phyloP scores from a whole-genome alignment of 352 stramenopile species.

The Globisporangium recalcitrans region DNA sequence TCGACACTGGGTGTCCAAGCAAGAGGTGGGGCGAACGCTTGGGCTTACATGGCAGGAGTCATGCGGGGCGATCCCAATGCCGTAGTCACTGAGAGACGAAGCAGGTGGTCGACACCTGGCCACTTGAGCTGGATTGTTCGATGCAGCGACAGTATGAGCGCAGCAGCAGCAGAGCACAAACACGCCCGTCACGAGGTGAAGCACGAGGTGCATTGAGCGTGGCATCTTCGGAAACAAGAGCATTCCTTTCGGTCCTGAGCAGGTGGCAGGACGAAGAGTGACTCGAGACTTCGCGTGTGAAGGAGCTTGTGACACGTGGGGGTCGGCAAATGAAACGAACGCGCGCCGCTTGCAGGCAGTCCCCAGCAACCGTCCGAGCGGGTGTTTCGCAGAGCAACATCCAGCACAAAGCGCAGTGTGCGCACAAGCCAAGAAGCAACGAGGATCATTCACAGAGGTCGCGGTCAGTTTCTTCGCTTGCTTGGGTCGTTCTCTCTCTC shows the following conservation, averaged over 20 bases:
- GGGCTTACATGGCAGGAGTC: not conserved
- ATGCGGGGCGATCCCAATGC: slow-evolving; percentile 1
- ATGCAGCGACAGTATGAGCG: not conserved
- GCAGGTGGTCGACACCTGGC: not conserved
- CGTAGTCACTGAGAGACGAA: not conserved
- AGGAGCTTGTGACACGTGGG: no score
- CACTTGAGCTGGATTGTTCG: not conserved
- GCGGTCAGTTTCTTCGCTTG: not conserved
- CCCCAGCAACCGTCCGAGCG: not conserved
- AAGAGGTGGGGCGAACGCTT: not conserved
- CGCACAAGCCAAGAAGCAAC: not conserved
- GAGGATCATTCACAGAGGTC: not conserved
- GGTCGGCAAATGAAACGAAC: not conserved
- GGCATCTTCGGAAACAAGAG: not conserved
- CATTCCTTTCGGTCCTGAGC: no score
- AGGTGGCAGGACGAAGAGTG: no score
- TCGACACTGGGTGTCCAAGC: slow-evolving; percentile 1
- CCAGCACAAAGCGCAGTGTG: not conserved
- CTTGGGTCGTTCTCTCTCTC: not conserved
- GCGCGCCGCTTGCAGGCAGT: not conserved
- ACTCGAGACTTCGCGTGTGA: no score
- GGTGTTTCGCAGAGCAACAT: not conserved
- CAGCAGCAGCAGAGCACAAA: not conserved
- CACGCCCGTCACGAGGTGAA: not conserved
- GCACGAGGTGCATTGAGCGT: not conserved